phyloP scores from a whole-genome alignment of 345 rosid species.

The Gynandropsis gynandra region DNA sequence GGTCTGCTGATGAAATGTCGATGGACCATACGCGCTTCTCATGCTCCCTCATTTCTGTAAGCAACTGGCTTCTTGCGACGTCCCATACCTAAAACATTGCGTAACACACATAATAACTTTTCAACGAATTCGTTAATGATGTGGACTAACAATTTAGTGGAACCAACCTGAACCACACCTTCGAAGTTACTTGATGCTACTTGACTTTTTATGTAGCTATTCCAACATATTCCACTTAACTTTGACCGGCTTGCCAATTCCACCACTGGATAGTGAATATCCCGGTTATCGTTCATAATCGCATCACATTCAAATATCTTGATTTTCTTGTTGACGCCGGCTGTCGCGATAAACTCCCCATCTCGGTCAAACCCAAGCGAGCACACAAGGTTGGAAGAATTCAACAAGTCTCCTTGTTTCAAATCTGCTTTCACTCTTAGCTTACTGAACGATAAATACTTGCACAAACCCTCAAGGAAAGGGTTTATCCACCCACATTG shows the following conservation, averaged over 20 bases:
- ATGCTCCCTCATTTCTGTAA: conserved; percentile 80
- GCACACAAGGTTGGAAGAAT: conserved; percentile 83
- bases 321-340: conserved; percentile 93
- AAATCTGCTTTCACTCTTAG: conserved; percentile 81
- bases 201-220: conserved; percentile 84
- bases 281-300: conserved; percentile 53
- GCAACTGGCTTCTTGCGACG: conserved; percentile 73
- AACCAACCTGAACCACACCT: conserved; percentile 86
- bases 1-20: conserved; percentile 81
- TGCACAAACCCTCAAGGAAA: conserved; percentile 93
- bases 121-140: too few species aligned
- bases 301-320: conserved; percentile 84
- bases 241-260: conserved; percentile 81
- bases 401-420: conserved; percentile 87
- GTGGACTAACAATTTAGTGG: too few species aligned
- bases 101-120: neutral
- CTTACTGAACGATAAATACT: conserved; percentile 71
- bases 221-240: conserved; percentile 89
- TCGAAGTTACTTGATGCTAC: conserved; percentile 98
- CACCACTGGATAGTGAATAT: conserved; percentile 88
- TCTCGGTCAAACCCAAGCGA: conserved; percentile 84
- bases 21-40: conserved; percentile 94
- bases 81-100: conserved; percentile 68
- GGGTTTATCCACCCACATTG: conserved; percentile 85
- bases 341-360: conserved; percentile 89